Evolutionary conservation across 139 green algal genomes (phyloP).

Genomic region (Chlamydomonas sp.): DNA sequence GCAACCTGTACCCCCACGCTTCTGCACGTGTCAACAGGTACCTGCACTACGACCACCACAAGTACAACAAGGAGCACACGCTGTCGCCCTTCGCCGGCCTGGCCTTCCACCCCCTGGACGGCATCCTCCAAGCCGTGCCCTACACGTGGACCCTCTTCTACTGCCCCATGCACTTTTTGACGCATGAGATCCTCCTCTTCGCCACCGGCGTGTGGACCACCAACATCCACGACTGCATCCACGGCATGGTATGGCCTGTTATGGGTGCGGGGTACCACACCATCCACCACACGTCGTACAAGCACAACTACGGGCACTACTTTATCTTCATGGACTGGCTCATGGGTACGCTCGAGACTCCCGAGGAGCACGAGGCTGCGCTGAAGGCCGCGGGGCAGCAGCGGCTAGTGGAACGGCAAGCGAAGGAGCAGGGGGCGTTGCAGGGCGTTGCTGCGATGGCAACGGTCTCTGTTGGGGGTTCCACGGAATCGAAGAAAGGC

Average conservation of each 20-base stretch:
- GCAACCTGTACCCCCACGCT: not conserved
- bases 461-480: too few species aligned
- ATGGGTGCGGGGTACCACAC: constrained; percentile 98
- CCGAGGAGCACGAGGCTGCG: constrained; percentile 58
- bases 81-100: constrained; percentile 95
- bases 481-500: too few species aligned
- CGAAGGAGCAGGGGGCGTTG: too few species aligned
- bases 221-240: constrained; percentile 96
- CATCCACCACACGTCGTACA: constrained; percentile 96
- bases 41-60: constrained; percentile 93
- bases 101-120: constrained; percentile 93
- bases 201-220: constrained; percentile 93
- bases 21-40: constrained; percentile 23
- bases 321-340: constrained; percentile 89
- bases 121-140: constrained; percentile 86
- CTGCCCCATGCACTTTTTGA: constrained; percentile 93
- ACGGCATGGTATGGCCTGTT: constrained; percentile 85
- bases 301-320: constrained; percentile 97
- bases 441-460: too few species aligned
- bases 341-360: constrained; percentile 76
- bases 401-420: too few species aligned
- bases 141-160: constrained; percentile 88
- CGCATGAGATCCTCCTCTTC: constrained; percentile 94
- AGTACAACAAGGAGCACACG: constrained; percentile 99
- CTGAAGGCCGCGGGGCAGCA: not conserved